phyloP scores from a whole-genome alignment of 306 rosid genomes.

The Trifolium repens region DNA sequence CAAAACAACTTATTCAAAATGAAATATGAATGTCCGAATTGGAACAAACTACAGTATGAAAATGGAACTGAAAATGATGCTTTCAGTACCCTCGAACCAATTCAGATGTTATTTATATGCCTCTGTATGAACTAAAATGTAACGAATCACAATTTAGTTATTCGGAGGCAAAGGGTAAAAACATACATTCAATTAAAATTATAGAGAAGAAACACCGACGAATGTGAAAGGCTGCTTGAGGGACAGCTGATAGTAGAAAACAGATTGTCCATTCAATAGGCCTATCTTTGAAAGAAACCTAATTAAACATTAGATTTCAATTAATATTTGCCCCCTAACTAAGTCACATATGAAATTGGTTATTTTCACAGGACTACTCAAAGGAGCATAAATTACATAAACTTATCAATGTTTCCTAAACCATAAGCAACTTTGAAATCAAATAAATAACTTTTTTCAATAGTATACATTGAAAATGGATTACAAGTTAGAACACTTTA shows the following conservation, averaged over 20 bases:
- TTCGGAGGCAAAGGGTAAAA: constrained; percentile 36
- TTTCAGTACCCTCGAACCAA: too few species aligned
- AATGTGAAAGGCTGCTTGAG: constrained; percentile 42
- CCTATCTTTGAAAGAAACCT: constrained; percentile 16
- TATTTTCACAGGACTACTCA: constrained; percentile 39
- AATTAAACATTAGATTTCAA: constrained; percentile 11
- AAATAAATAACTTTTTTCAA: not conserved
- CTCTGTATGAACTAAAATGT: constrained; percentile 37
- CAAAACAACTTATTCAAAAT: too few species aligned
- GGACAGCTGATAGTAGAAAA: not conserved
- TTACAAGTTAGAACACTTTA: not conserved
- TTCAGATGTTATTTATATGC: not conserved
- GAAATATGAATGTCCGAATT: too few species aligned
- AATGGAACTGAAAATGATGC: too few species aligned
- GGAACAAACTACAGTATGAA: too few species aligned
- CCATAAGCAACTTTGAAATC: not conserved
- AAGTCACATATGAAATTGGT: constrained; percentile 9
- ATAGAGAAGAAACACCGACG: not conserved
- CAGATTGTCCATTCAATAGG: constrained; percentile 35
- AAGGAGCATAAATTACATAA: constrained; percentile 2
- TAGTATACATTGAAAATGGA: not conserved
- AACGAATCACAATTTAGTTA: not conserved
- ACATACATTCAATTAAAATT: too few species aligned
- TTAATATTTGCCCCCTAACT: constrained; percentile 42
- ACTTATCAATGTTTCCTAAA: not conserved